phyloP scores from a whole-genome alignment of 495 filamentous ascomycete genomes.

The Penicillium nucicola region DNA sequence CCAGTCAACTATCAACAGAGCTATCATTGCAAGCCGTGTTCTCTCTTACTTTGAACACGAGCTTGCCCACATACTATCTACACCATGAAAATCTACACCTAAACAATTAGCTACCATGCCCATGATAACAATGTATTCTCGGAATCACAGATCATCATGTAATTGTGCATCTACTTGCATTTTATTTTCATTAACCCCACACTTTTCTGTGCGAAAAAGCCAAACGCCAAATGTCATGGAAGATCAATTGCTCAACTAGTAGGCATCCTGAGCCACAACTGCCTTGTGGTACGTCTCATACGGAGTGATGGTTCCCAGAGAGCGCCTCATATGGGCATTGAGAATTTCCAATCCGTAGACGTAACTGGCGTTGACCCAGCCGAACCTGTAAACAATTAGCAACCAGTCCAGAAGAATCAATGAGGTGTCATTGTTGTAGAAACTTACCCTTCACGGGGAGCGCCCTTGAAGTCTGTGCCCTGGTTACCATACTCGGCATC shows the following conservation, averaged over 20 bases:
- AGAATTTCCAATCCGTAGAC: constrained; percentile 83
- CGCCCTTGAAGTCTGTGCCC: constrained; percentile 88
- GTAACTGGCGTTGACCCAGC: constrained; percentile 98
- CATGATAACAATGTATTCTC: no score
- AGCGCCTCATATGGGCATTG: constrained; percentile 78
- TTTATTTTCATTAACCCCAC: background rate
- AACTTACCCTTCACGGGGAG: constrained; percentile 90
- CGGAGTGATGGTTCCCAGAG: constrained; percentile 77
- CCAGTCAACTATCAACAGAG: no score
- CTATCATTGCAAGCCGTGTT: no score
- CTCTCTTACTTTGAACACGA: no score
- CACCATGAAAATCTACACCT: no score
- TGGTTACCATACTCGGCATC: constrained; percentile 98
- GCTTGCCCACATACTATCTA: no score
- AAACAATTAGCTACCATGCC: no score
- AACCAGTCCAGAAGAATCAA: background rate
- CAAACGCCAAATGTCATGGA: no score
- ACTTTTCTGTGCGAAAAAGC: no score
- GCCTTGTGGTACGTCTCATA: constrained; percentile 65
- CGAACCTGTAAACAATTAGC: constrained; percentile 65
- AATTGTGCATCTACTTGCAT: background rate
- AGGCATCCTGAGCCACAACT: constrained; percentile 28
- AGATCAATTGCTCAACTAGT: constrained; percentile 3
- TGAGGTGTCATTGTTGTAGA: constrained; percentile 1
- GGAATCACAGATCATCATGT: no score